These are phyloP conservation scores for Epichloe elymi DNA, from an alignment of 2,329 filamentous ascomycete species.

Conservation along the genomic window DNA sequence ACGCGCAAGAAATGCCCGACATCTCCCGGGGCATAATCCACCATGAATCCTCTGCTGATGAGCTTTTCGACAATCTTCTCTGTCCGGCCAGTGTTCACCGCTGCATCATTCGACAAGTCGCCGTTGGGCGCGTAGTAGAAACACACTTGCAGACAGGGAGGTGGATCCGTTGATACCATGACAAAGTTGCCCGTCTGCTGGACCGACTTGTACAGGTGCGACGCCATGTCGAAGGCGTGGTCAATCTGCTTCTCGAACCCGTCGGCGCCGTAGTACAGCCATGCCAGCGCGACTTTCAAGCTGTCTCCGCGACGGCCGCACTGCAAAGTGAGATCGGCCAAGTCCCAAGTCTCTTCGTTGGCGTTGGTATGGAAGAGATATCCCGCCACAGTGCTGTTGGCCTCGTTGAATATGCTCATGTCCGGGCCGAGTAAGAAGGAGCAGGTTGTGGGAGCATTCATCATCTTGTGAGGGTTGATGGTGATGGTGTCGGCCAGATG, in stretches of 20 bases:
- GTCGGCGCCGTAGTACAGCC: conserved; percentile 73
- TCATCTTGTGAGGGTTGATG: conserved; percentile 95
- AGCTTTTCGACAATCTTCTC: conserved; percentile 34
- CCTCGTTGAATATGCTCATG: conserved; percentile 60
- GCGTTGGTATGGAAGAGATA: conserved; percentile 63
- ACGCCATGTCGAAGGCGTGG: conserved; percentile 57
- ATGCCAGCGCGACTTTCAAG: conserved; percentile 76
- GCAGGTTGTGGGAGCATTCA: conserved; percentile 81
- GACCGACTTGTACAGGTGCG: conserved; percentile 52
- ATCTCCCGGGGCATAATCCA: conserved; percentile 46
- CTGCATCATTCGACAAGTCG: conserved; percentile 26
- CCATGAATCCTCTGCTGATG: conserved; percentile 42
- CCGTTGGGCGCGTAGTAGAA: conserved; percentile 67
- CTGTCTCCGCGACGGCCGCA: conserved; percentile 79
- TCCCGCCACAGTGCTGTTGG: conserved; percentile 76
- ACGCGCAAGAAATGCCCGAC: conserved; percentile 45
- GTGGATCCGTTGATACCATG: conserved; percentile 61
- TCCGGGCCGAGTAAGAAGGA: conserved; percentile 76
- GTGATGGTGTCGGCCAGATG: conserved; percentile 71
- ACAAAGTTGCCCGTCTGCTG: conserved; percentile 45
- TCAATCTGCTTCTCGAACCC: conserved; percentile 63
- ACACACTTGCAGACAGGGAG: conserved; percentile 86
- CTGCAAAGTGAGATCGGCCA: conserved; percentile 86
- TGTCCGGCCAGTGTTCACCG: conserved; percentile 36
- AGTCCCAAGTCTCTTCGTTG: conserved; percentile 60